Percentiles rank a stretch among this genome's conserved stretches.
Evolutionary conservation across 495 filamentous ascomycete genomes (phyloP).

Genomic region (Aspergillus coremiiformis): DNA sequence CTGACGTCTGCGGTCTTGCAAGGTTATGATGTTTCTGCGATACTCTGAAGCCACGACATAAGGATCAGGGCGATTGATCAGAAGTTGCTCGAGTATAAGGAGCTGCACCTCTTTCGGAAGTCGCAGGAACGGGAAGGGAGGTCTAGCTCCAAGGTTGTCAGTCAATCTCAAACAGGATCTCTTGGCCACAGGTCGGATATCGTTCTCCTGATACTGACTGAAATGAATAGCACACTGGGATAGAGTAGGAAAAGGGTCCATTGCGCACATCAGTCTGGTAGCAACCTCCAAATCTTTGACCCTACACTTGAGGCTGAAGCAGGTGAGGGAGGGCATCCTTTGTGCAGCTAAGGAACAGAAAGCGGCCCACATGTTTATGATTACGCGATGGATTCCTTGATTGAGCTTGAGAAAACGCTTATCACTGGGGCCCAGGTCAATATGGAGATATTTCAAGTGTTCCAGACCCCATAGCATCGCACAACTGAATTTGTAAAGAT

Average conservation of each 20-base stretch:
- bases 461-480: slow-evolving; percentile 9
- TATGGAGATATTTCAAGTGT: slow-evolving; percentile 13
- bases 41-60: slow-evolving; percentile 5
- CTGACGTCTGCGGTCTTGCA: slow-evolving; percentile 11
- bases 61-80: slow-evolving; percentile 13
- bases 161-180: slow-evolving; percentile 15
- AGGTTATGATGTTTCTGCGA: slow-evolving; percentile 5
- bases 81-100: slow-evolving; percentile 17
- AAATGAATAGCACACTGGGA: slow-evolving; percentile 19
- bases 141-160: slow-evolving; percentile 1
- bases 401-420: slow-evolving; percentile 12
- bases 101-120: slow-evolving; percentile 26
- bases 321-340: slow-evolving; percentile 12
- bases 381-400: slow-evolving; percentile 6
- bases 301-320: slow-evolving; percentile 20
- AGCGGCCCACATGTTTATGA: slow-evolving; percentile 11
- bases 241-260: slow-evolving; percentile 15
- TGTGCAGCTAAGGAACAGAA: slow-evolving; percentile 14
- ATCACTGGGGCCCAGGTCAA: slow-evolving; percentile 17
- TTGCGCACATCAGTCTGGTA: slow-evolving; percentile 7
- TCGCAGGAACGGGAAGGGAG: slow-evolving; percentile 15
- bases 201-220: slow-evolving; percentile 5
- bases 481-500: slow-evolving; percentile 11
- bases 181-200: slow-evolving; percentile 13
- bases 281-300: slow-evolving; percentile 17